These are phyloP conservation scores for Roridomyces roridus DNA, from an alignment of 768 basidiomycete genomes.

Conservation along the genomic window DNA sequence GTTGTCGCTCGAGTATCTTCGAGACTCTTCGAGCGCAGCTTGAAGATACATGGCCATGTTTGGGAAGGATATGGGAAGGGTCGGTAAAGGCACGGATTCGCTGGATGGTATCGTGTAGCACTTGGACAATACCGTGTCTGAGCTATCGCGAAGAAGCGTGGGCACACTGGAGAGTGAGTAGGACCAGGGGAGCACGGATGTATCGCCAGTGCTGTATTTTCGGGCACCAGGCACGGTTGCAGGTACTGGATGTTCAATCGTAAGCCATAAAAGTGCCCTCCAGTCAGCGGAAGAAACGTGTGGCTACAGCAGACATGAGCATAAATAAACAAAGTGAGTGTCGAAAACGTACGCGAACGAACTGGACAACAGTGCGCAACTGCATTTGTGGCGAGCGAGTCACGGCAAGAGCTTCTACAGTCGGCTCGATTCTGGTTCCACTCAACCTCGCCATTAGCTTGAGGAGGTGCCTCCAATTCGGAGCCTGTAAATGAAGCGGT, in stretches of 20 bases:
- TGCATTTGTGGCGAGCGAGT: conserved; percentile 58
- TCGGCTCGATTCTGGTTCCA: conserved; percentile 72
- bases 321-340: not conserved
- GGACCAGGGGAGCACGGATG: conserved; percentile 74
- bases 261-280: conserved; percentile 80
- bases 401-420: conserved; percentile 67
- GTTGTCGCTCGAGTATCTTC: conserved; percentile 63
- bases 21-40: conserved; percentile 71
- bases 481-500: conserved; percentile 75
- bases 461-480: conserved; percentile 75
- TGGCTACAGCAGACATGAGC: conserved; percentile 45
- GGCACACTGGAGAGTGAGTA: conserved; percentile 68
- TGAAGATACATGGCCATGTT: conserved; percentile 79
- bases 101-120: conserved; percentile 75
- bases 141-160: conserved; percentile 64
- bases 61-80: conserved; percentile 77
- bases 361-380: conserved; percentile 79
- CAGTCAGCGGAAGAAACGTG: conserved; percentile 66
- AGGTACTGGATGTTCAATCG: conserved; percentile 72
- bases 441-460: conserved; percentile 78
- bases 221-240: conserved; percentile 45
- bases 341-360: conserved; percentile 64
- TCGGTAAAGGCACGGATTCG: conserved; percentile 64
- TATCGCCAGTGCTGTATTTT: conserved; percentile 63
- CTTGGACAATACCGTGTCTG: conserved; percentile 69